These are phyloP conservation scores for Furcasterigmium furcatum DNA, from an alignment of 2,329 filamentous ascomycete genomes.

Conservation along the genomic window DNA sequence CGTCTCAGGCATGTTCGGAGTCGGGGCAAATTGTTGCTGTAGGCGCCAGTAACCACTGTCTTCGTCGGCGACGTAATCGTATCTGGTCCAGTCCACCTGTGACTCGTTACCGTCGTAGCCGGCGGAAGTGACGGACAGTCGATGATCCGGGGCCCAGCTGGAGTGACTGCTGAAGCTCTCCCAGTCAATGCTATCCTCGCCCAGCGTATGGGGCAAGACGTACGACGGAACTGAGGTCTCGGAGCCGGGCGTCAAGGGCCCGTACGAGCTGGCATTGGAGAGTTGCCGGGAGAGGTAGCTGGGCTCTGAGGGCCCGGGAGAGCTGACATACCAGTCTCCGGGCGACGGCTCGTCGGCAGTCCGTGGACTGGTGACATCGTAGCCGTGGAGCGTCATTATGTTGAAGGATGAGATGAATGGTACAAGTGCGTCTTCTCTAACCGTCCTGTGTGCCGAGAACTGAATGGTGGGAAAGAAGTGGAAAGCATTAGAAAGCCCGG, in stretches of 20 bases:
- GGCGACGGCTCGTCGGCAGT: neutral
- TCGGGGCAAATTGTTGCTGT: conserved; percentile 10
- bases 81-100: conserved; percentile 11
- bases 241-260: neutral
- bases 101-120: neutral
- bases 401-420: neutral
- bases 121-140: neutral
- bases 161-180: no score
- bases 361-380: neutral
- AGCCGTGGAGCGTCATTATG: neutral
- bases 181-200: neutral
- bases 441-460: neutral
- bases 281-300: neutral
- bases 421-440: neutral
- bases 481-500: neutral
- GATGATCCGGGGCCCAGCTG: neutral
- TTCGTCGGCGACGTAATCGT: conserved; percentile 10
- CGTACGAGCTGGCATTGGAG: neutral
- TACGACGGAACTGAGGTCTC: neutral
- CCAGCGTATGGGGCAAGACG: neutral
- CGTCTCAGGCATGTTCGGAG: conserved; percentile 7
- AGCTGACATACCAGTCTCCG: neutral
- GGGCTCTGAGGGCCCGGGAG: neutral
- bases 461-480: neutral
- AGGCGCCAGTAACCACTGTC: conserved; percentile 14